phyloP scores from a whole-genome alignment of 1,139 yeast genomes.

The Nakaseomyces nivariensis region DNA sequence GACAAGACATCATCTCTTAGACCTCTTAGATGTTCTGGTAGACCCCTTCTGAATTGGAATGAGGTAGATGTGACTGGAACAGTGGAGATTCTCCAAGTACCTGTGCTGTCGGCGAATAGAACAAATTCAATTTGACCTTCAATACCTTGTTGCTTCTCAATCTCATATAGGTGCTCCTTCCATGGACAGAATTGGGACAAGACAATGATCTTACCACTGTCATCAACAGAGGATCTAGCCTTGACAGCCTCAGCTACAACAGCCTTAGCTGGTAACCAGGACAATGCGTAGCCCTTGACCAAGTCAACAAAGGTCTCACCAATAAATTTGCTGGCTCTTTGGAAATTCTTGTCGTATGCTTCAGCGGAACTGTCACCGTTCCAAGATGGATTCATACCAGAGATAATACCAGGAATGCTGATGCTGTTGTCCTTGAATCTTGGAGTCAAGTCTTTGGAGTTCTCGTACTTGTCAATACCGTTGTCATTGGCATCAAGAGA shows the following conservation, averaged over 20 bases:
- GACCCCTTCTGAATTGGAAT: constrained; percentile 75
- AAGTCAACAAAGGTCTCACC: constrained; percentile 66
- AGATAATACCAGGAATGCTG: constrained; percentile 68
- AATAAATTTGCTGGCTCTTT: constrained; percentile 68
- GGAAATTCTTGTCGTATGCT: constrained; percentile 57
- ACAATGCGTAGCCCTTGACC: constrained; percentile 62
- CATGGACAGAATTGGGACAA: constrained; percentile 77
- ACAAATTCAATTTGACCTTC: constrained; percentile 63
- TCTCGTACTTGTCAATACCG: constrained; percentile 69
- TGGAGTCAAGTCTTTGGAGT: constrained; percentile 36
- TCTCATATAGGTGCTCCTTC: constrained; percentile 80
- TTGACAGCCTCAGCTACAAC: constrained; percentile 64
- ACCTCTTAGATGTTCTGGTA: constrained; percentile 92
- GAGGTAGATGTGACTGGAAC: constrained; percentile 67
- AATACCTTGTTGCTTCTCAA: constrained; percentile 52
- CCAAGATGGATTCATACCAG: constrained; percentile 83
- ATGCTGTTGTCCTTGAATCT: constrained; percentile 49
- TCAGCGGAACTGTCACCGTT: constrained; percentile 53
- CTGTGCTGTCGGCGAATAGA: constrained; percentile 61
- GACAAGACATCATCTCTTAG: constrained; percentile 77
- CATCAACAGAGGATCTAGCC: constrained; percentile 42
- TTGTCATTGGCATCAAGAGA: constrained; percentile 94
- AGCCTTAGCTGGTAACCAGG: constrained; percentile 87
- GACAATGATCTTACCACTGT: constrained; percentile 62
- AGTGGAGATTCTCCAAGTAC: constrained; percentile 84